Percentiles rank a stretch among this genome's conserved stretches.
Evolutionary conservation across 768 basidiomycete species (phyloP).

Genomic region (Tulasnella sp.): DNA sequence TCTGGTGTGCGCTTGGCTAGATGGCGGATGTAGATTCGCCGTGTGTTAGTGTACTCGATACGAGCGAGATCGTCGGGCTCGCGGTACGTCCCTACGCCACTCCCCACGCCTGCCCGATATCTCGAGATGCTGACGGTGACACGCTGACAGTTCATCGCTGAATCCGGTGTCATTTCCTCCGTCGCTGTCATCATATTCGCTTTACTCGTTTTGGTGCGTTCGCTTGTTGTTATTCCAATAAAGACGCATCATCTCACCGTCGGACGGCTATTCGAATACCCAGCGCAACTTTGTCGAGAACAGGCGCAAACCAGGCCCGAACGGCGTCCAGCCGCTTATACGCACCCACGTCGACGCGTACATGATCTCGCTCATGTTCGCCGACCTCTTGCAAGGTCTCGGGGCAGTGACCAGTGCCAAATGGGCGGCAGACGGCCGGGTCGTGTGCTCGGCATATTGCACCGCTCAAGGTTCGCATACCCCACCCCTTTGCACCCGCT

Average conservation of each 20-base stretch:
- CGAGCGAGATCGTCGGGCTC: constrained; percentile 12
- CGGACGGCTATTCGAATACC: not conserved
- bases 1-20: no score
- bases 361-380: constrained; percentile 15
- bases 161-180: constrained; percentile 11
- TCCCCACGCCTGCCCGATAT: not conserved
- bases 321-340: constrained; percentile 8
- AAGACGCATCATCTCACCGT: not conserved
- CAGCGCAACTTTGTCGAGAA: constrained; percentile 14
- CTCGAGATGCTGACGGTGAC: not conserved
- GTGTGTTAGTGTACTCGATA: constrained; percentile 1
- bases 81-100: not conserved
- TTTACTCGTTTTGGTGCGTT: constrained; percentile 1
- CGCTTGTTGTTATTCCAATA: not conserved
- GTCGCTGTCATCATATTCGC: constrained; percentile 12
- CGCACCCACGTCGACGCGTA: constrained; percentile 15
- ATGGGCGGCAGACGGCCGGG: constrained; percentile 12
- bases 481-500: not conserved
- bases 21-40: constrained; percentile 1
- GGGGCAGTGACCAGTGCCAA: constrained; percentile 6
- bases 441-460: constrained; percentile 11
- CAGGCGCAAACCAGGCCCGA: not conserved
- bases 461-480: constrained; percentile 1
- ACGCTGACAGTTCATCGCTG: constrained; percentile 8
- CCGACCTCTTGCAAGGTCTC: constrained; percentile 14